Conservation (phyloP, 169 alveolate species). For the Pseudocohnilembus persalinus region DNA sequence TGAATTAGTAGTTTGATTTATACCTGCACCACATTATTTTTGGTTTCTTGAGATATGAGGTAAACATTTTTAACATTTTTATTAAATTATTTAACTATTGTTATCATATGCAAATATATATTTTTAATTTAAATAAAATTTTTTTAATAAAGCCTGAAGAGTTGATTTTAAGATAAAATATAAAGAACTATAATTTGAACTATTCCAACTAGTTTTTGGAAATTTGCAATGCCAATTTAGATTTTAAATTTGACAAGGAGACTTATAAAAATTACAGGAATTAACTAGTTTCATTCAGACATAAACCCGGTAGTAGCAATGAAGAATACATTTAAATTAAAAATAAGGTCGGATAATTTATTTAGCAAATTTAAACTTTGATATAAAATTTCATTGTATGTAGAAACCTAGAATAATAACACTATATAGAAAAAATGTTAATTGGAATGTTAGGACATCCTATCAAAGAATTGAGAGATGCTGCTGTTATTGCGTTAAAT, state of each 20-base stretch:
- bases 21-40: conserved; percentile 26
- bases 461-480: conserved; percentile 59
- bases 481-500: conserved; percentile 67
- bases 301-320: conserved; percentile 3
- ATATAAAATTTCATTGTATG: conserved; percentile 44
- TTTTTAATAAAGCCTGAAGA: conserved; percentile 26
- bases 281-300: conserved; percentile 13
- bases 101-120: no score
- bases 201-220: background rate
- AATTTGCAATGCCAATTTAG: background rate
- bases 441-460: conserved; percentile 76
- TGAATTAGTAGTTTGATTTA: conserved; percentile 18
- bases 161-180: no score
- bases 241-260: conserved; percentile 19
- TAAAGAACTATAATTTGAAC: background rate
- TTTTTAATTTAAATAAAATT: conserved; percentile 32
- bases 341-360: background rate
- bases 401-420: conserved; percentile 54
- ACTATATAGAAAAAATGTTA: conserved; percentile 69
- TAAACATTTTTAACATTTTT: background rate
- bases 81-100: no score
- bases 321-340: conserved; percentile 14
- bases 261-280: conserved; percentile 19
- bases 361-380: conserved; percentile 29
- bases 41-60: conserved; percentile 29